Evolutionary conservation across 169 alveolate genomes (phyloP).

Genomic region (Cryptosporidium felis): DNA sequence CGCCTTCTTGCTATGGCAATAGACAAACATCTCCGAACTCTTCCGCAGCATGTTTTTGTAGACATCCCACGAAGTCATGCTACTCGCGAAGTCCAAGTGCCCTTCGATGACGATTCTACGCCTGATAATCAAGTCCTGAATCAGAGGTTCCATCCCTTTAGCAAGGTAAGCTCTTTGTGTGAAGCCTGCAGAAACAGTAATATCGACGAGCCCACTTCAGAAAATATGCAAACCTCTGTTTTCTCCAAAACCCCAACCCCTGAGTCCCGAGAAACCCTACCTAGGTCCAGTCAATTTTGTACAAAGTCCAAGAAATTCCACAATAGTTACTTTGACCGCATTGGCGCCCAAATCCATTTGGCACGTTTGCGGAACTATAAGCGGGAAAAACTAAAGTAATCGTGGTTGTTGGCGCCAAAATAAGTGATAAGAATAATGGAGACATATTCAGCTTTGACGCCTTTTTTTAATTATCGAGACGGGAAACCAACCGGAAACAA

Average conservation of each 20-base stretch:
- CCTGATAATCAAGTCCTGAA: slow-evolving; percentile 30
- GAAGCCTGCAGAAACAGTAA: too few relatives aligned
- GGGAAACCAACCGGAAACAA: slow-evolving; percentile 21
- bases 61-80: slow-evolving; percentile 56
- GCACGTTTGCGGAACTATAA: too few relatives aligned
- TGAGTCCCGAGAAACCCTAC: too few relatives aligned
- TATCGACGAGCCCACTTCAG: too few relatives aligned
- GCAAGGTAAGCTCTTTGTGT: too few relatives aligned
- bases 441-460: slow-evolving; percentile 27
- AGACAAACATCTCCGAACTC: slow-evolving; percentile 69
- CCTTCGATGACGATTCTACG: slow-evolving; percentile 53
- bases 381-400: too few relatives aligned
- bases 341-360: too few relatives aligned
- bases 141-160: slow-evolving; percentile 38
- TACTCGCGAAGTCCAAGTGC: slow-evolving; percentile 36
- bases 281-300: too few relatives aligned
- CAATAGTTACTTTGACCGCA: too few relatives aligned
- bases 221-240: too few relatives aligned
- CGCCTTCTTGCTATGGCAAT: slow-evolving; percentile 52
- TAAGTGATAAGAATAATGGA: not conserved
- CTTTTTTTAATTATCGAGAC: slow-evolving; percentile 23
- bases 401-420: slow-evolving; percentile 21
- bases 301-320: too few relatives aligned
- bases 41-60: slow-evolving; percentile 51
- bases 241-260: too few relatives aligned